These are phyloP conservation scores for Leishmania amazonensis DNA, from an alignment of 208 protist species.

Conservation along the genomic window DNA sequence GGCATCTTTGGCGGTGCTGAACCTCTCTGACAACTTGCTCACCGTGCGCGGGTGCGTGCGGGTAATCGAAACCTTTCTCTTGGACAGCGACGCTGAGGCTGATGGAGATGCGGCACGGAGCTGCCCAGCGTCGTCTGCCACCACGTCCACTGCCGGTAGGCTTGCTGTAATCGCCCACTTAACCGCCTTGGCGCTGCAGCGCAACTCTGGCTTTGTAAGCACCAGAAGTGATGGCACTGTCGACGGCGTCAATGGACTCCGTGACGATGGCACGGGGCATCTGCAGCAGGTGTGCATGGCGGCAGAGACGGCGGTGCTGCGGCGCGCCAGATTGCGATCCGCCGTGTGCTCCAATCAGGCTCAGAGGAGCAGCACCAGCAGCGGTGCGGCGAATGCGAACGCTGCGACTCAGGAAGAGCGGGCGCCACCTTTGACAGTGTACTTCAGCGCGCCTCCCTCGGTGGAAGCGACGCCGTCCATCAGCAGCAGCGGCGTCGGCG, in stretches of 20 bases:
- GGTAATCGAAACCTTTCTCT: conserved; percentile 54
- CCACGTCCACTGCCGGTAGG: conserved; percentile 10
- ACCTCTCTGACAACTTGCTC: conserved; percentile 67
- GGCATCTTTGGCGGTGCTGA: conserved; percentile 47
- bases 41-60: conserved; percentile 52
- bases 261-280: neutral
- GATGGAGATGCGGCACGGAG: neutral
- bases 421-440: conserved; percentile 22
- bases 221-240: conserved; percentile 13
- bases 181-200: conserved; percentile 43
- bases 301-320: conserved; percentile 24
- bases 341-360: neutral
- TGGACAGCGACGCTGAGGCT: conserved; percentile 22
- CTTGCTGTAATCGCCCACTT: conserved; percentile 9
- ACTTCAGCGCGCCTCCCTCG: conserved; percentile 20
- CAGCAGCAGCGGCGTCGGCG: neutral
- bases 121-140: neutral
- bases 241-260: conserved; percentile 11
- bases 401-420: neutral
- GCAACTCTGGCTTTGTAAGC: conserved; percentile 40
- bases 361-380: neutral
- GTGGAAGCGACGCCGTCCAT: neutral
- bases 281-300: conserved; percentile 28
- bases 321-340: conserved; percentile 21
- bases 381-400: neutral